A percentile compares a stretch with the other conserved stretches of the same genome.
Evolutionary conservation across 768 basidiomycete genomes (phyloP).

Genomic region (Boletales sp.): DNA sequence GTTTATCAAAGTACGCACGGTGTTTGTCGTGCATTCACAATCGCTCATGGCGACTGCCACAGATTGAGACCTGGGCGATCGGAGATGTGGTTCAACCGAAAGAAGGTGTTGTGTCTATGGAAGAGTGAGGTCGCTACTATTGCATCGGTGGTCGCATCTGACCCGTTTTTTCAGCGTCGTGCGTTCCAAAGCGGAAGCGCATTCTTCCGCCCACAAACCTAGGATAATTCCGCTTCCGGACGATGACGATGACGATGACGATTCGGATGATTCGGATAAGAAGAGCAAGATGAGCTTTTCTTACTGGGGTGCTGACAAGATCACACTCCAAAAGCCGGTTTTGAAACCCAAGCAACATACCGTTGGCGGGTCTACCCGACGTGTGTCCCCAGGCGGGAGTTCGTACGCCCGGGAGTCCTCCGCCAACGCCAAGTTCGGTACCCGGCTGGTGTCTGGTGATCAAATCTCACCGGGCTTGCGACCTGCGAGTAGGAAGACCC

Average conservation of each 20-base stretch:
- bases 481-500: slow-evolving; percentile 62
- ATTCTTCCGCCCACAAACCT: slow-evolving; percentile 51
- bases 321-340: slow-evolving; percentile 79
- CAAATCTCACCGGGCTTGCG: slow-evolving; percentile 40
- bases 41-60: slow-evolving; percentile 7
- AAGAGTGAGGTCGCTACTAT: slow-evolving; percentile 59
- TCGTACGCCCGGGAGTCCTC: slow-evolving; percentile 79
- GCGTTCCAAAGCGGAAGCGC: slow-evolving; percentile 62
- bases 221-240: slow-evolving; percentile 67
- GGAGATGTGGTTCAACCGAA: slow-evolving; percentile 70
- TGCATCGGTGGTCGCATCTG: slow-evolving; percentile 6
- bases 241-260: slow-evolving; percentile 54
- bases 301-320: slow-evolving; percentile 90
- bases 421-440: slow-evolving; percentile 91
- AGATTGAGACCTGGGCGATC: slow-evolving; percentile 90
- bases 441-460: slow-evolving; percentile 70
- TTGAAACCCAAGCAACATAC: slow-evolving; percentile 43
- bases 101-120: slow-evolving; percentile 85
- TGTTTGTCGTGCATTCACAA: not conserved
- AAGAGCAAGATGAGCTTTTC: slow-evolving; percentile 95
- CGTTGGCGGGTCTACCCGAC: slow-evolving; percentile 35
- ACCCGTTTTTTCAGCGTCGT: slow-evolving; percentile 49
- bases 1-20: slow-evolving; percentile 71
- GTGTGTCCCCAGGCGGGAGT: slow-evolving; percentile 40
- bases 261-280: slow-evolving; percentile 83